phyloP scores from a whole-genome alignment of 1,139 yeast species.

The Saccharomyces hybrid region DNA sequence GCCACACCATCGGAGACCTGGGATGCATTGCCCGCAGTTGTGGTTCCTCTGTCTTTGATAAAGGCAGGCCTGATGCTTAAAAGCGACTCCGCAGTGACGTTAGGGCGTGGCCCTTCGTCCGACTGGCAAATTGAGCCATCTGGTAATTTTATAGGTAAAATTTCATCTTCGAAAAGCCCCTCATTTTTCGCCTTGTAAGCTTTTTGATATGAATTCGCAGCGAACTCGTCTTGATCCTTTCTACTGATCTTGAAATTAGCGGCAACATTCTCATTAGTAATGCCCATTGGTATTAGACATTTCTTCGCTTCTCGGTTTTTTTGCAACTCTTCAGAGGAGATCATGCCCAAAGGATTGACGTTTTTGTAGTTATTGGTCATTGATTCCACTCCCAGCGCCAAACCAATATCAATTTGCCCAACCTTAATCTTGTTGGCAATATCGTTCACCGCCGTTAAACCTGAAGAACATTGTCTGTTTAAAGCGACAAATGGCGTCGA shows the following conservation, averaged over 20 bases:
- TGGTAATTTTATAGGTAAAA: conserved; percentile 54
- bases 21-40: conserved; percentile 94
- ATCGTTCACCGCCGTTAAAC: conserved; percentile 81
- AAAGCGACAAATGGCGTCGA: conserved; percentile 70
- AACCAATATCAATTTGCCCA: conserved; percentile 87
- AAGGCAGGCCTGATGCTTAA: conserved; percentile 83
- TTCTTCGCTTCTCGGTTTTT: conserved; percentile 45
- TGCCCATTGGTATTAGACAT: conserved; percentile 87
- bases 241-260: conserved; percentile 56
- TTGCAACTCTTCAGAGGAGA: conserved; percentile 44
- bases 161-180: conserved; percentile 81
- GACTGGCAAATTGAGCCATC: conserved; percentile 42
- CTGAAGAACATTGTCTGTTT: conserved; percentile 93
- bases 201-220: conserved; percentile 77
- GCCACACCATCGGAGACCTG: conserved; percentile 96
- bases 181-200: conserved; percentile 64
- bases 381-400: conserved; percentile 89
- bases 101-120: conserved; percentile 89
- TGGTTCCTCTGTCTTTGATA: conserved; percentile 63
- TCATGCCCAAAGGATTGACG: conserved; percentile 49
- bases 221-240: conserved; percentile 73
- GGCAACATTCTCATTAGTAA: conserved; percentile 74
- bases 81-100: conserved; percentile 72
- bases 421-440: conserved; percentile 78
- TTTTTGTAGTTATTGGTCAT: conserved; percentile 85